Base-by-base conservation (phyloP, 345 rosid genomes). In the Cochlearia excelsa region DNA sequence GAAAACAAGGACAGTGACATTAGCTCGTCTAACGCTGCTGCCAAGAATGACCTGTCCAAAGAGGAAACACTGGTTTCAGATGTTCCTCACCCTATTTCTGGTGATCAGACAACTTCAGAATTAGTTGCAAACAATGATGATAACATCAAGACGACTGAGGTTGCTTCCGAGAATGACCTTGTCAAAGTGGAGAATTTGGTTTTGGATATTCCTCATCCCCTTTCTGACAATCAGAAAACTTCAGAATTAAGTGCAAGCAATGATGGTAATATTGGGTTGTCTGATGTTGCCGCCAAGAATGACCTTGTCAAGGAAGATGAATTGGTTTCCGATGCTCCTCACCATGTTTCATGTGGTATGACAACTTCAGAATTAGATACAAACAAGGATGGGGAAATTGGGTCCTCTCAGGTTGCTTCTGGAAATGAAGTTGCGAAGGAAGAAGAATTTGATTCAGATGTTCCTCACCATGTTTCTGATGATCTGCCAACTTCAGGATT, bases 311-410 rank as follows among this genome's bases (percentile, higher is more conserved):
- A 34, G 37, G 37, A 4, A 1, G 41, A 7, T 3, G 7, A 38
- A 3, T 38, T 47, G 10, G 33, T 52, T 27, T 63, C 54, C 28
- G 69, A 52, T 52, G 39, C 26, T 51, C 51, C 55, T 42, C 23
- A 44, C 51, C 39, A 43, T 49, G 51, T 46, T 27, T 52, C 69
- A 63, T 52, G 41, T 48, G 63, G 51, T 42, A 30, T 34, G 38
- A 45, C 35, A 33, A 33, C 35, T 33, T 5, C 10, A 16, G 68
- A 50, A 59, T 51, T 31, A 39, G 63, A n/a, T 30, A 26, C 55
- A 30, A 29, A 57, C 56, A 67, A 30, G 1, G 45, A 63, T 56
- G 44, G 53, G 30, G 55, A 23, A 35, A 39, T 47, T 48, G 59
- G 49, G 11, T 40, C 38, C 37, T n/a, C 55, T 49, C 28, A 38